These are phyloP conservation scores for Chlorencoelia australis DNA, from an alignment of 2,329 filamentous ascomycete genomes.

Conservation along the genomic window DNA sequence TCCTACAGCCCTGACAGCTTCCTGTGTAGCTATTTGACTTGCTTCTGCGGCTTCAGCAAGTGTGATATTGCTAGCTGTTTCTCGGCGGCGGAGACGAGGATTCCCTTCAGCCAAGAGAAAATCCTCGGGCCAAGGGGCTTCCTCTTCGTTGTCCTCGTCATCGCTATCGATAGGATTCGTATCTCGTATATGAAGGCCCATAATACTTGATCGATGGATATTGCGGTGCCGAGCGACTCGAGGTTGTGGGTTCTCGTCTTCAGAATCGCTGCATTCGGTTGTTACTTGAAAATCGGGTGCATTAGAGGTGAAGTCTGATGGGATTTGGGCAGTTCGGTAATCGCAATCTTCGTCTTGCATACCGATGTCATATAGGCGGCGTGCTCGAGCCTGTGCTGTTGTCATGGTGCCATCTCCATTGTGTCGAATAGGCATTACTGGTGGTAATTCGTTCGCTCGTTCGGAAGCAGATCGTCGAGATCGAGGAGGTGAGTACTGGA, in stretches of 20 bases:
- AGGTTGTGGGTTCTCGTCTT: constrained; percentile 36
- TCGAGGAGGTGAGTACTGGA: constrained; percentile 43
- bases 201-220: constrained; percentile 43
- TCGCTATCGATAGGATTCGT: constrained; percentile 11
- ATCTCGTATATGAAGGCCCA: constrained; percentile 44
- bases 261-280: constrained; percentile 51
- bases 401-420: constrained; percentile 41
- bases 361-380: constrained; percentile 35
- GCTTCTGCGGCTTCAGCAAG: constrained; percentile 24
- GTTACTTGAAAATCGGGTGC: constrained; percentile 43
- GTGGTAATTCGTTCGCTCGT: constrained; percentile 24
- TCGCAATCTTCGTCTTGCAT: constrained; percentile 29
- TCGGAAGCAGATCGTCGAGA: constrained; percentile 16
- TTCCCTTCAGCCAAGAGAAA: neutral
- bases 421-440: constrained; percentile 43
- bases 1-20: constrained; percentile 45
- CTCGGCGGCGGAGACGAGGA: constrained; percentile 15
- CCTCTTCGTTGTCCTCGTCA: constrained; percentile 15
- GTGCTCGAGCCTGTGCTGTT: constrained; percentile 33
- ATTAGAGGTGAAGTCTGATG: constrained; percentile 40
- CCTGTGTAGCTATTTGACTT: constrained; percentile 41
- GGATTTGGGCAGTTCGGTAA: constrained; percentile 43
- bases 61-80: constrained; percentile 25
- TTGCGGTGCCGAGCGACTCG: constrained; percentile 28
- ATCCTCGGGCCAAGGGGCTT: neutral